Conservation (phyloP, 2,329 filamentous ascomycete genomes). For the Bisporella sp. region DNA sequence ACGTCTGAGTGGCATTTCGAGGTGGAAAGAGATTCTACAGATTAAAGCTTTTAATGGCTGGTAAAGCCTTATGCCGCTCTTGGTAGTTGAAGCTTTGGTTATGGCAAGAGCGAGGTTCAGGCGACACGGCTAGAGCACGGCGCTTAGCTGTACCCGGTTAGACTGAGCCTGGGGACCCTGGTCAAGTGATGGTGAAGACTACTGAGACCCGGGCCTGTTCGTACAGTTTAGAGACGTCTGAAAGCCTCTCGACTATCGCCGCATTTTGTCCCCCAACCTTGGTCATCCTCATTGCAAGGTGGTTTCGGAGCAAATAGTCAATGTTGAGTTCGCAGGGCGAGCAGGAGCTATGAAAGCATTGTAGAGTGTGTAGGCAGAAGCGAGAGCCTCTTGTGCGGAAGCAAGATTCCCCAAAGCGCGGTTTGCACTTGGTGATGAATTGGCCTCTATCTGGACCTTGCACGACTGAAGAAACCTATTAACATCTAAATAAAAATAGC, state of each 20-base stretch:
- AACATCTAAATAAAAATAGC: slow-evolving; percentile 83
- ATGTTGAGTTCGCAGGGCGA: slow-evolving; percentile 98
- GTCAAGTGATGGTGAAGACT: slow-evolving; percentile 29
- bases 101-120: too few relatives aligned
- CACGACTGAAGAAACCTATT: slow-evolving; percentile 76
- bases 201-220: slow-evolving; percentile 96
- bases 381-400: slow-evolving; percentile 88
- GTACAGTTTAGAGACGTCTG: slow-evolving; percentile 84
- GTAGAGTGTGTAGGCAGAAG: slow-evolving; percentile 93
- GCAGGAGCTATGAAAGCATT: slow-evolving; percentile 92
- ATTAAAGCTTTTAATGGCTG: too few relatives aligned
- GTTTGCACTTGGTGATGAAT: slow-evolving; percentile 47
- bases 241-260: slow-evolving; percentile 81
- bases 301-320: slow-evolving; percentile 89
- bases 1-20: too few relatives aligned
- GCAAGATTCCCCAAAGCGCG: slow-evolving; percentile 46
- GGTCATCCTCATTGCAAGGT: slow-evolving; percentile 92
- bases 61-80: too few relatives aligned
- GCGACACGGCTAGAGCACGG: too few relatives aligned
- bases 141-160: too few relatives aligned
- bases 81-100: too few relatives aligned
- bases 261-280: slow-evolving; percentile 91
- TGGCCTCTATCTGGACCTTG: slow-evolving; percentile 54
- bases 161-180: too few relatives aligned
- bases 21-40: too few relatives aligned